These are phyloP conservation scores for Raffaelea albimanens DNA, from an alignment of 2,329 filamentous ascomycete species.

Conservation along the genomic window DNA sequence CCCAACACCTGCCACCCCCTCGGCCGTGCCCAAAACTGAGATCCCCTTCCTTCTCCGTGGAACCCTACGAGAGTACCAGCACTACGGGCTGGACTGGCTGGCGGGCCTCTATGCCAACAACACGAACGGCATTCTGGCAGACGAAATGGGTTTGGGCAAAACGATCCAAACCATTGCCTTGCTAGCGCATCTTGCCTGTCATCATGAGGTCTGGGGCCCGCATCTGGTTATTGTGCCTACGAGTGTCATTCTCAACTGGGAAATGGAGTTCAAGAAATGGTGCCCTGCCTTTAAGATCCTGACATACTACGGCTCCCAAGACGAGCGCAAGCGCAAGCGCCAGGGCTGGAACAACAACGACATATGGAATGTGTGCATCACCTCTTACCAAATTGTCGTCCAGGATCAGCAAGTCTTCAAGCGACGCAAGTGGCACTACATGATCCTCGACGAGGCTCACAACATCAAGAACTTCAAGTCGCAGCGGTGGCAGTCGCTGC, in stretches of 20 bases:
- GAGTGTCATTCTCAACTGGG: slow-evolving; percentile 98
- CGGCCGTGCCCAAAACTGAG: slow-evolving; percentile 46
- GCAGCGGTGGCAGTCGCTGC: slow-evolving; percentile 88
- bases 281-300: slow-evolving; percentile 96
- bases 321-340: slow-evolving; percentile 85
- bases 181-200: slow-evolving; percentile 81
- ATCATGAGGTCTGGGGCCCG: slow-evolving; percentile 88
- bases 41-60: slow-evolving; percentile 79
- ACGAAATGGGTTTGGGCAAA: slow-evolving; percentile 98
- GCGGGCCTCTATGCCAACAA: slow-evolving; percentile 84
- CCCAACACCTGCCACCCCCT: slow-evolving; percentile 21
- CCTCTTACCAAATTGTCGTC: slow-evolving; percentile 91
- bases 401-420: slow-evolving; percentile 94
- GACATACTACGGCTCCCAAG: slow-evolving; percentile 89
- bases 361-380: slow-evolving; percentile 94
- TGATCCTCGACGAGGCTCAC: slow-evolving; percentile 96
- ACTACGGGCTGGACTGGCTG: slow-evolving; percentile 95
- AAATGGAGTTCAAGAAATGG: slow-evolving; percentile 99
- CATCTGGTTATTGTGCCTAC: slow-evolving; percentile 95
- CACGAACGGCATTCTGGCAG: slow-evolving; percentile 92
- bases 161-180: slow-evolving; percentile 97
- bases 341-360: slow-evolving; percentile 90
- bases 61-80: slow-evolving; percentile 88
- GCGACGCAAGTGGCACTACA: slow-evolving; percentile 88
- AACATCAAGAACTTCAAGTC: slow-evolving; percentile 99